Evolutionary conservation across 2,329 filamentous ascomycete species (phyloP).

Genomic region (Stenocarpella maydis): DNA sequence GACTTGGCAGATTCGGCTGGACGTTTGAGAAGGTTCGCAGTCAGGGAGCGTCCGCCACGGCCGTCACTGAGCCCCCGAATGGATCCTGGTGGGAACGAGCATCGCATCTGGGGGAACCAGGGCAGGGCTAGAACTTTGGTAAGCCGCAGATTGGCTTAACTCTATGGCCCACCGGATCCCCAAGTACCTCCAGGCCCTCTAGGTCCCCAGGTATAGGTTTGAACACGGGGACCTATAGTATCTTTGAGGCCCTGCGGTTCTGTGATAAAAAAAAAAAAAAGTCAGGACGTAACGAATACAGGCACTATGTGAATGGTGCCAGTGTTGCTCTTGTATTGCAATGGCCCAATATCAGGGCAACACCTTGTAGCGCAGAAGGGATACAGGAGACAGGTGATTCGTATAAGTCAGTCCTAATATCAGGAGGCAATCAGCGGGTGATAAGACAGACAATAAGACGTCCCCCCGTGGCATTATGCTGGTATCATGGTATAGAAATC

Average conservation of each 20-base stretch:
- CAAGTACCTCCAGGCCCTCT: too few species aligned
- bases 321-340: too few species aligned
- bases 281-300: too few species aligned
- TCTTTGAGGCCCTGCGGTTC: neutral
- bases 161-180: too few species aligned
- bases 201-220: neutral
- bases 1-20: neutral
- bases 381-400: too few species aligned
- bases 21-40: neutral
- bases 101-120: too few species aligned
- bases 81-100: too few species aligned
- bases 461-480: conserved; percentile 5
- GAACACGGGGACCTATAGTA: too few species aligned
- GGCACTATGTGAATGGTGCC: too few species aligned
- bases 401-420: neutral
- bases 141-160: neutral
- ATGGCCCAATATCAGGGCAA: neutral
- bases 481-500: conserved; percentile 29
- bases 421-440: neutral
- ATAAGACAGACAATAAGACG: neutral
- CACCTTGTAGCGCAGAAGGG: neutral
- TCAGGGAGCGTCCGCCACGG: too few species aligned
- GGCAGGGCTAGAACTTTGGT: neutral
- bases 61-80: neutral
- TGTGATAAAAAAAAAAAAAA: too few species aligned